Base-by-base conservation (phyloP, 371 early-diverging fungal species). In the Rhizopus arrhizus region DNA sequence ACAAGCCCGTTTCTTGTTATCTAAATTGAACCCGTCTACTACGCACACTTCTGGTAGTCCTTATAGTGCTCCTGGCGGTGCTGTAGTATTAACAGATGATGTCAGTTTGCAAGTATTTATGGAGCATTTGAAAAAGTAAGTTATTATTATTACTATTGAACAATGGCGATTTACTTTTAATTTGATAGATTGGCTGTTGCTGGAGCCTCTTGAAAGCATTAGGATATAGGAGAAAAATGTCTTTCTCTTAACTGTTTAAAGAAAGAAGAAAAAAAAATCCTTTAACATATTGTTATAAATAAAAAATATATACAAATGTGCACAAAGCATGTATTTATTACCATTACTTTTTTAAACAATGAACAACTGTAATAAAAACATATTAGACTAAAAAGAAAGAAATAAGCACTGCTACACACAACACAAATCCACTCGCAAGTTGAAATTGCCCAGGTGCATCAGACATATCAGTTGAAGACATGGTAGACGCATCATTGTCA, bases 1-100 rank as follows among this genome's bases (percentile, higher is more conserved):
- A 4, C 99, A 99, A 82, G 99, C 99, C 16, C 94, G 99, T 69
- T 99, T 99, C 91, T 79, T 99, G 64, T 84, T 99, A 33, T 91
- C 95, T 62, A 99, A 98, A 76, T 87, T 99, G 46, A 99, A 99
- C 72, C 99, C 99, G 38, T 95, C 96, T n/a, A 93, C 93, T 2
- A 98, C 97, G 8, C 97, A 99, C 70, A 83, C 83, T 33, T 87
- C 88, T 56, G 83, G 85, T 46, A 80, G 82, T 60, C 84, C 89
- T 64, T 88, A 85, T 48, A 88, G 89, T 47, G 75, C 73, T 38
- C 74, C 79, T 41, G 85, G 81, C 31, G 92, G 89, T 31, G 87
- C 89, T 71, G 93, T 95, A 4, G 96, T 99, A 55, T 88, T 98
- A 58, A 99, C 99, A 10, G 99, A 99, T 62, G 99, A 99, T 78